These are phyloP conservation scores for Hypoxylon sp. DNA, from an alignment of 2,329 filamentous ascomycete species.

Conservation along the genomic window DNA sequence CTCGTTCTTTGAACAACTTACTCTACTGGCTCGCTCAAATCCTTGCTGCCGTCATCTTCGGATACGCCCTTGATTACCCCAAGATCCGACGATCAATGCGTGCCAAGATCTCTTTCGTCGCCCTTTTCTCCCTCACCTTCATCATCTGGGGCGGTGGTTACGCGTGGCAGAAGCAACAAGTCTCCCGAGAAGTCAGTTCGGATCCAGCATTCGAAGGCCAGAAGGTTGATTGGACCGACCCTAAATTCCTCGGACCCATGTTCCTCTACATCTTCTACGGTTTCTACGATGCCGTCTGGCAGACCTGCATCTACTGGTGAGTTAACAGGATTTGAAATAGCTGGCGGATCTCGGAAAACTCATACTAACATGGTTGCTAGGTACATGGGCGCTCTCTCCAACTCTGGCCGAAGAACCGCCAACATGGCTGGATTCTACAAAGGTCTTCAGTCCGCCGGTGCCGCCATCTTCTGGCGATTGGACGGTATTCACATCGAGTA, in stretches of 20 bases:
- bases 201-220: slow-evolving; percentile 30
- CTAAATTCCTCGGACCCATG: slow-evolving; percentile 78
- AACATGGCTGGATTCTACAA: slow-evolving; percentile 95
- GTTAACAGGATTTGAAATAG: slow-evolving; percentile 67
- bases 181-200: slow-evolving; percentile 56
- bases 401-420: slow-evolving; percentile 91
- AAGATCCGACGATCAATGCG: slow-evolving; percentile 71
- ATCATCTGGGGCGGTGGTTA: slow-evolving; percentile 81
- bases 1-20: slow-evolving; percentile 77
- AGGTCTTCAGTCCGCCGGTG: slow-evolving; percentile 86
- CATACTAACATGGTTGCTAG: slow-evolving; percentile 61
- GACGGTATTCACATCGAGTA: slow-evolving; percentile 75
- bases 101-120: slow-evolving; percentile 71
- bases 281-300: slow-evolving; percentile 82
- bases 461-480: slow-evolving; percentile 80
- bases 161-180: slow-evolving; percentile 74
- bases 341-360: slow-evolving; percentile 74
- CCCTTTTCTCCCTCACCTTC: slow-evolving; percentile 76
- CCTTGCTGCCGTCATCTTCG: slow-evolving; percentile 76
- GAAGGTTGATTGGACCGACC: slow-evolving; percentile 68
- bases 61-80: slow-evolving; percentile 73
- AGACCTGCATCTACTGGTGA: slow-evolving; percentile 92
- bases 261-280: slow-evolving; percentile 74
- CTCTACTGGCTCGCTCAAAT: slow-evolving; percentile 83
- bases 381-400: slow-evolving; percentile 94